Base-by-base conservation (phyloP, 306 rosid genomes). In the Sechiopsis laciniata region DNA sequence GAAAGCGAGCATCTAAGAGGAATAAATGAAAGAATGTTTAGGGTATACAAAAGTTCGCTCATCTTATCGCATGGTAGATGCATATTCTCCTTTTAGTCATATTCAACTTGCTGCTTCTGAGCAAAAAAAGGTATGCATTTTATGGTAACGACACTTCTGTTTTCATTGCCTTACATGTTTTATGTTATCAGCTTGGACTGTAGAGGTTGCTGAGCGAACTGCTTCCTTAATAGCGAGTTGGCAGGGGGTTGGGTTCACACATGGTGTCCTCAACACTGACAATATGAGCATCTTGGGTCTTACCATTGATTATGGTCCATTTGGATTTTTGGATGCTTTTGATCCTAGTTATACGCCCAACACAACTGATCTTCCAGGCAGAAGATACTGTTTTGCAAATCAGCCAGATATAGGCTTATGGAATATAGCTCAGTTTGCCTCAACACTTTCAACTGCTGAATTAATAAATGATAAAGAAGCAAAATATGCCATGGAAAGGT, bases 231-330 rank as follows among this genome's bases (percentile, higher is more conserved):
- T 89, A 81, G 96, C 99, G 52, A 84, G 83, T 54, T 95, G 99
- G 97, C 99, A 95, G 82, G 99, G 99, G 60, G 95, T 91, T 77
- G 99, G 99, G 63, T 95, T 95, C 82, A 95, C 99, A 67, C 99
- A 91, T 56, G 99, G 99, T 79, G 99, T 95, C 74, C 86, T 95
- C 89, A 95, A 95, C 86, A 95, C 97, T 1, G 99, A 95, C 78
- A 95, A 95, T 83, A 91, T 91, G 99, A 95, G 99, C 82, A 84
- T 95, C 86, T 86, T 95, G 88, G 99, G 99, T 78, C 95, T 95
- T 59, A 91, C 96, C 50, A 89, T 95, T 19, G 99, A 95, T 79
- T 95, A 91, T 71, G 99, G 99, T 69, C 99, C 97, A 50, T 95
- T 91, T 84, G 99, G 99, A 71, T 95, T 95, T 87, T 82, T 95